A percentile compares a stretch with the other conserved stretches of the same genome.
phyloP scores from a whole-genome alignment of 2,329 filamentous ascomycete genomes.

The Talaromyces islandicus region DNA sequence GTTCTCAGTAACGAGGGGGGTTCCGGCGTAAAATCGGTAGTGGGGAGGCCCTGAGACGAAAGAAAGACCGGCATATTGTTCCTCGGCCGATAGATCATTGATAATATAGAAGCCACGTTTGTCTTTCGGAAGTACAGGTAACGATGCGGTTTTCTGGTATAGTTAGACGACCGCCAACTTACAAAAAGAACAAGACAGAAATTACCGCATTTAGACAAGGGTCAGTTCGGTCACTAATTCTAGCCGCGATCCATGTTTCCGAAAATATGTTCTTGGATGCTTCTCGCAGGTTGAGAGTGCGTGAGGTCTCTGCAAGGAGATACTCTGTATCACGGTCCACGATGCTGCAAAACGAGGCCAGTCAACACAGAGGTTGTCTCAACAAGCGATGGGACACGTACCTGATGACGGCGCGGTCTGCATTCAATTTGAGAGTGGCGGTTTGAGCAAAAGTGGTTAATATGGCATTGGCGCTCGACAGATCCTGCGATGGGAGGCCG shows the following conservation, averaged over 20 bases:
- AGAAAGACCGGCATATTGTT: constrained; percentile 30
- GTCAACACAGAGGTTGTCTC: neutral
- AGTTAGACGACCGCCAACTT: neutral
- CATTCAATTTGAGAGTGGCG: constrained; percentile 28
- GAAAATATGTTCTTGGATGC: constrained; percentile 6
- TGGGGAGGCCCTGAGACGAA: constrained; percentile 30
- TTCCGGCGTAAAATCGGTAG: constrained; percentile 51
- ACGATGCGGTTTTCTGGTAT: constrained; percentile 28
- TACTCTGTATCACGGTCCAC: constrained; percentile 46
- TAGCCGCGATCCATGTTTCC: neutral
- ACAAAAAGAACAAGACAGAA: neutral
- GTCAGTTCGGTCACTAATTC: neutral
- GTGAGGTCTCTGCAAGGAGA: constrained; percentile 47
- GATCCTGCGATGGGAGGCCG: constrained; percentile 14
- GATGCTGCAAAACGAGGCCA: constrained; percentile 20
- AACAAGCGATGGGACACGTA: constrained; percentile 2
- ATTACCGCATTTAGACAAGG: neutral
- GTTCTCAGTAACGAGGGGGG: constrained; percentile 55
- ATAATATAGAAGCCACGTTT: constrained; percentile 27
- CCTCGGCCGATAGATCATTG: constrained; percentile 33
- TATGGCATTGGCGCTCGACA: constrained; percentile 28
- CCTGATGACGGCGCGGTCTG: constrained; percentile 35
- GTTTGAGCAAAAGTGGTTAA: constrained; percentile 31
- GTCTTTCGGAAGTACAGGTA: constrained; percentile 22
- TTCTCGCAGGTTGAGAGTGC: constrained; percentile 33